Evolutionary conservation across 108 stramenopile species (phyloP), one percentile per base, ranked within the genome.

Genomic region (Stephanodiscus minutulus): DNA sequence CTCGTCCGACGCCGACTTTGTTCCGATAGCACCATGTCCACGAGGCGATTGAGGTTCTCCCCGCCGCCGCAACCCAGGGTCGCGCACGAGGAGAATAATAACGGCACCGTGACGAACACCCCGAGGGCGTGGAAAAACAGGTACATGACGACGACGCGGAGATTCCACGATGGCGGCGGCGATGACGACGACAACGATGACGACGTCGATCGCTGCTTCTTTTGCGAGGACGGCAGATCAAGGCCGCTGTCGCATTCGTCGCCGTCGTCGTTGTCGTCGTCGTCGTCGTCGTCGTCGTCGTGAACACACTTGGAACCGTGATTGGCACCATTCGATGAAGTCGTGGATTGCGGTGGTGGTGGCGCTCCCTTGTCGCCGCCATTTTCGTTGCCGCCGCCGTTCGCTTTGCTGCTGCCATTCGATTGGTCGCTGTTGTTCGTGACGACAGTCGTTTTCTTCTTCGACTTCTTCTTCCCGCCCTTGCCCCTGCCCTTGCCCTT

Each of bases 181-280:
- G 55, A 56, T 29, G 27, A 29, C 9, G 53, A 22, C 22, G 21
- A 10, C 24, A 27, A 29, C 27, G 27, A 29, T 13, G 7, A 29
- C 3, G 25, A 29, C 24, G 25, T 25, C 24, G 28, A 56, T 56
- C 55, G 55, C 24, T 56, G 55, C 29, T 31, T 54, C 53, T 54
- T 54, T 54, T 12, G 53, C 24, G 53, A 21, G 3, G 7, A 4
- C 24, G 22, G 28, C 2, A 3, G 3, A 10, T 3, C 20, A 3
- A 12, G 22, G 3, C 24, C 25, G 22, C 25, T 54, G 3, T 54
- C 53, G 3, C 28, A 11, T 25, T 54, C 18, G 53, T 54, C 53
- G 11, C 28, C n/a, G n/a, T 22, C 53, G 12, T 27, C 3, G 24
- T 54, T 56, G 55, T 56, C 28, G 55, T 1, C 24, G 27, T 28